phyloP scores from a whole-genome alignment of 257 asterid genomes.

The Ballota nigra region DNA sequence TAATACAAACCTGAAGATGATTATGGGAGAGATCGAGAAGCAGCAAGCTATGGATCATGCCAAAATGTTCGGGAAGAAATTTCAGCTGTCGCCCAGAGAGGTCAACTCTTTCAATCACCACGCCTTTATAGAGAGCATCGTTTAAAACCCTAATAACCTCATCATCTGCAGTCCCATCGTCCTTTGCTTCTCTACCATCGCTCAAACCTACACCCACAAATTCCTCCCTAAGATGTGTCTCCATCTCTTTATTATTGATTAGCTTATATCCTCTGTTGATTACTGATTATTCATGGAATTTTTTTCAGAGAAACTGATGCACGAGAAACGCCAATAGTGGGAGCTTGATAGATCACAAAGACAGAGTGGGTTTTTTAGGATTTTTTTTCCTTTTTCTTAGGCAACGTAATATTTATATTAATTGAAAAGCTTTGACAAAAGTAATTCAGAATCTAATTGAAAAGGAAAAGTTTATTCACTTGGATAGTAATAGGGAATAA shows the following conservation, averaged over 20 bases:
- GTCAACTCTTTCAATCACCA: conserved; percentile 32
- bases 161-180: conserved; percentile 14
- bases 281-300: neutral
- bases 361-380: too few species aligned
- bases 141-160: conserved; percentile 37
- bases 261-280: neutral
- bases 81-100: conserved; percentile 50
- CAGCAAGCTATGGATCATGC: conserved; percentile 40
- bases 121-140: conserved; percentile 20
- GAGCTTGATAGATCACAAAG: too few species aligned
- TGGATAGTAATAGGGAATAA: too few species aligned
- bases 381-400: too few species aligned
- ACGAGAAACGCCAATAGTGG: neutral
- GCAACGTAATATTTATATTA: too few species aligned
- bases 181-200: conserved; percentile 7
- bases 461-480: too few species aligned
- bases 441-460: too few species aligned
- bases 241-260: conserved; percentile 11
- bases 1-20: conserved; percentile 26
- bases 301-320: neutral
- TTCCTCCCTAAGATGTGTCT: conserved; percentile 14
- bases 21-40: conserved; percentile 52
- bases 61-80: conserved; percentile 45
- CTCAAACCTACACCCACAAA: conserved; percentile 30
- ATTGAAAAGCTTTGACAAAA: too few species aligned